phyloP scores from a whole-genome alignment of 495 filamentous ascomycete species.

The Letharia columbiana region DNA sequence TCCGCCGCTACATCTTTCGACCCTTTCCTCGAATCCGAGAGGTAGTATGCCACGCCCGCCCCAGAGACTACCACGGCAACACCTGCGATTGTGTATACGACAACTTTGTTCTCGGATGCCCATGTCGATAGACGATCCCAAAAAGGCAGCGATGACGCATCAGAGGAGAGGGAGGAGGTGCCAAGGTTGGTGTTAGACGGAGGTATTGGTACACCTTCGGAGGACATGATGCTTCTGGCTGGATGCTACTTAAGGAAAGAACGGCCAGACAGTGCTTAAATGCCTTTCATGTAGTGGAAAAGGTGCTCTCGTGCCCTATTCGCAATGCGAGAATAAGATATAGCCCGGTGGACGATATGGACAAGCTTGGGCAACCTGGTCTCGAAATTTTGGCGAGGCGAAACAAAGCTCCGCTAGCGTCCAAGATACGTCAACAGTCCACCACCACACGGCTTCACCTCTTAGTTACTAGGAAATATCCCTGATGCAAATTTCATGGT shows the following conservation, averaged over 20 bases:
- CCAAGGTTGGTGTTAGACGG: constrained; percentile 34
- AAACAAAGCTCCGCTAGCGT: constrained; percentile 9
- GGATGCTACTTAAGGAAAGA: not conserved
- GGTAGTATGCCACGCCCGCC: constrained; percentile 86
- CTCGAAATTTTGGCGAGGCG: constrained; percentile 16
- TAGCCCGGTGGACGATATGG: not conserved
- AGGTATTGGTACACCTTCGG: constrained; percentile 18
- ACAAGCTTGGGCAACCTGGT: not conserved
- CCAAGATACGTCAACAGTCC: constrained; percentile 10
- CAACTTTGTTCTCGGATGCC: constrained; percentile 88
- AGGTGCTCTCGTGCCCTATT: not conserved
- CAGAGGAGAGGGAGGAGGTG: constrained; percentile 39
- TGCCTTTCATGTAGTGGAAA: not conserved
- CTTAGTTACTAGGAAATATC: not conserved
- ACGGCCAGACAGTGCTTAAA: not conserved
- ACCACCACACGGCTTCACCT: not conserved
- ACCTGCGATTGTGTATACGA: constrained; percentile 93
- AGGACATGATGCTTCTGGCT: constrained; percentile 23
- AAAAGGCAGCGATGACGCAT: constrained; percentile 54
- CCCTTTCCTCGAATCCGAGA: constrained; percentile 42
- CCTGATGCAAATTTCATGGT: not conserved
- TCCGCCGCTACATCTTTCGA: constrained; percentile 22
- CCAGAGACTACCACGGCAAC: constrained; percentile 83
- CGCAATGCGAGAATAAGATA: not conserved
- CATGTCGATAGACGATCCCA: constrained; percentile 87